These are phyloP conservation scores for Trematosphaeria pertusa DNA, from an alignment of 2,329 filamentous ascomycete species.

Conservation along the genomic window DNA sequence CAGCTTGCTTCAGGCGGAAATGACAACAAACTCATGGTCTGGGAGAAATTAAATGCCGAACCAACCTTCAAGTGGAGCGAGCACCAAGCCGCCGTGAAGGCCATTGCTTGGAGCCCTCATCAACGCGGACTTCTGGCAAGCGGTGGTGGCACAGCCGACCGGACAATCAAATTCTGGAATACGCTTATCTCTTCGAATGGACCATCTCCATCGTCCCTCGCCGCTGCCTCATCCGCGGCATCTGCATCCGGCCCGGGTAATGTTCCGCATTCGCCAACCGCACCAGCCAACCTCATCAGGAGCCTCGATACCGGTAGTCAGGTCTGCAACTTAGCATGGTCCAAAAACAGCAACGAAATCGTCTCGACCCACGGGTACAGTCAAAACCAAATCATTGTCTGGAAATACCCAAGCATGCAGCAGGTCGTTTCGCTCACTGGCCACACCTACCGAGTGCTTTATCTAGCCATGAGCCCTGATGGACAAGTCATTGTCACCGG, in stretches of 20 bases:
- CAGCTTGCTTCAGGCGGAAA: constrained; percentile 96
- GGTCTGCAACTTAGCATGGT: constrained; percentile 98
- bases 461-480: constrained; percentile 96
- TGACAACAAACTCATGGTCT: constrained; percentile 98
- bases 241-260: constrained; percentile 41
- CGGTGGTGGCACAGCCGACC: constrained; percentile 92
- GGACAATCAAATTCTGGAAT: constrained; percentile 98
- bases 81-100: constrained; percentile 95
- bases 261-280: constrained; percentile 39
- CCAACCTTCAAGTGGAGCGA: constrained; percentile 94
- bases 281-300: constrained; percentile 62
- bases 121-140: constrained; percentile 93
- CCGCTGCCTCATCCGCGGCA: constrained; percentile 45
- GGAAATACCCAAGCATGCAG: constrained; percentile 99
- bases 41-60: constrained; percentile 93
- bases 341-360: constrained; percentile 96
- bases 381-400: constrained; percentile 98
- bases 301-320: constrained; percentile 97
- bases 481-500: constrained; percentile 93
- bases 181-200: constrained; percentile 75
- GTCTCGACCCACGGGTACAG: constrained; percentile 97
- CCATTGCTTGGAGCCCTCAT: constrained; percentile 97
- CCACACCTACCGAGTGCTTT: constrained; percentile 95
- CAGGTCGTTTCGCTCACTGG: constrained; percentile 95
- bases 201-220: constrained; percentile 49